phyloP scores from a whole-genome alignment of 345 rosid species.

The Hibiscus mutabilis region DNA sequence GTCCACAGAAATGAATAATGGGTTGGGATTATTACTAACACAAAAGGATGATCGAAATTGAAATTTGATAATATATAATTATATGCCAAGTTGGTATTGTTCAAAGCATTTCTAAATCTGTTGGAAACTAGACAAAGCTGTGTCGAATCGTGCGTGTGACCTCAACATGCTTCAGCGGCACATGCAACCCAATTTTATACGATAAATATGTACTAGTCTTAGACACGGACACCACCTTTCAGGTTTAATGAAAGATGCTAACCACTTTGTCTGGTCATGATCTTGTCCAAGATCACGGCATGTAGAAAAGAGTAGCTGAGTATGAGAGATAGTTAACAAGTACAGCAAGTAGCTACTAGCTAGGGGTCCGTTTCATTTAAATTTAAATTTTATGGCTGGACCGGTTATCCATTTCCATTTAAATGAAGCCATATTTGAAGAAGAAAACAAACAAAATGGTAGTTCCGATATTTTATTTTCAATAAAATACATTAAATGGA shows the following conservation, averaged over 20 bases:
- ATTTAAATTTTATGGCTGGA: not conserved
- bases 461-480: slow-evolving; percentile 7
- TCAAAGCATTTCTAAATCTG: not conserved
- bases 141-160: not conserved
- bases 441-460: not conserved
- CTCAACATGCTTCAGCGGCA: slow-evolving; percentile 2
- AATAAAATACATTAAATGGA: not conserved
- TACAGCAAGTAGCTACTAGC: not conserved
- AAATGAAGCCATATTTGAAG: not conserved
- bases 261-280: not conserved
- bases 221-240: not conserved
- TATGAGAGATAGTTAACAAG: not conserved
- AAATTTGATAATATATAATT: not conserved
- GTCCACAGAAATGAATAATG: not conserved
- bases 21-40: not conserved
- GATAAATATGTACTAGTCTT: not conserved
- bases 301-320: not conserved
- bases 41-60: not conserved
- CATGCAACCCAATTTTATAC: slow-evolving; percentile 5
- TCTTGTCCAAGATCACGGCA: not conserved
- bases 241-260: slow-evolving; percentile 2
- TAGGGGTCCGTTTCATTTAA: not conserved
- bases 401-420: not conserved
- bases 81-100: not conserved
- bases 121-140: not conserved